Evolutionary conservation across 257 asterid species (phyloP), one percentile per base, ranked within the genome.

Genomic region (Lantana camara): DNA sequence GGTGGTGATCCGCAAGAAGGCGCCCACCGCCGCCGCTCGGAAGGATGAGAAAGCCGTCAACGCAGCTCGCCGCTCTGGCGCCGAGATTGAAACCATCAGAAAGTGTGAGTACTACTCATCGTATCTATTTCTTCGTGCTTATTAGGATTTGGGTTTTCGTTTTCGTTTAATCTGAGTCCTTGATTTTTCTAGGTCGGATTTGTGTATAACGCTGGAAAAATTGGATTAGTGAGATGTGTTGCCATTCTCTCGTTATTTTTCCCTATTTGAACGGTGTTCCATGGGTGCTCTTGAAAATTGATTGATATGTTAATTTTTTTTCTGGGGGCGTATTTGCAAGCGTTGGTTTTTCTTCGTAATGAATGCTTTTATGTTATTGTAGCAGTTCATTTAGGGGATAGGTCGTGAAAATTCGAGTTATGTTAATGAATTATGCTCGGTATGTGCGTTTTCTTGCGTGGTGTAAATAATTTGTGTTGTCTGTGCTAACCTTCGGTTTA

Each of bases 61-160:
- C 95, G 97, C 95, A 29, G 98, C 98, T 58, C 97, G 98, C 65
- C 98, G 98, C 54, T 1, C 80, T 57, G 98, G 98, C 49, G 98
- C 96, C 7, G 98, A 88, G 80, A 86, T 88, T 78, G 98, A 92
- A 64, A 92, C 98, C 62, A 32, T 89, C 68, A 81, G 54, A 65
- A 92, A 92, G 70, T 82, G 98, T 89, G 63, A 34, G 67, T 73
- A 2, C 46, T 32, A 5, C 35, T 49, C 45, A 9, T 55, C 42
- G 2, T 23, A 19, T n/a, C n/a, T n/a, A n/a, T 12, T 5, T 49
- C 32, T 53, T 4, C 20, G 15, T 19, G 1, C 22, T 1, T 14
- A 0, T 69, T 9, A 37, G 55, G 29, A 4, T 35, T 40, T 24
- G 49, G 71, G 41, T 67, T 67, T 68, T 13, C 20, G 11, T 1